Base-by-base conservation (phyloP, 345 rosid genomes). In the Noccaea caerulescens region DNA sequence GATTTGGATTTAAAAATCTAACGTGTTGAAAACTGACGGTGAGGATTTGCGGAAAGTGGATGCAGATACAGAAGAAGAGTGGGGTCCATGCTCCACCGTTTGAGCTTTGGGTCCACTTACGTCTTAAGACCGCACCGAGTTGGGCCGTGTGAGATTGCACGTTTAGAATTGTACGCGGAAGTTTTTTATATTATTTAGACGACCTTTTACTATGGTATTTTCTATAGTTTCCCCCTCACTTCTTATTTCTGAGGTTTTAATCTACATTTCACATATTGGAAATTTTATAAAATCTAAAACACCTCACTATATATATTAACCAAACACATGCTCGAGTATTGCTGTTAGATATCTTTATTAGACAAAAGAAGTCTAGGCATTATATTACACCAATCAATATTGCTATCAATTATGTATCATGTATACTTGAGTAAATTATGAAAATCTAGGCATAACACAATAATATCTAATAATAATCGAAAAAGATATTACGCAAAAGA, bases 91-190 rank as follows among this genome's bases (percentile, higher is more conserved):
- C 10, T 39, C 77, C 64, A 47, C 49, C 12, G 71, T 43, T 51
- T 42, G 27, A 41, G 54, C 10, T 12, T 58, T 32, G 67, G 59
- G 72, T 66, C 77, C 66, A 66, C 71, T 56, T 37, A 16, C 54
- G 63, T 58, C 30, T 59, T 33, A 10, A 25, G 72, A 50, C 23
- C 72, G 72, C 72, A 73, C 77, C 77, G 54, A 58, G 39, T 58
- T 50, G 12, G 45, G 45, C 18, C 25, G 42, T 38, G 42, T 52
- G 37, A 23, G 16, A 45, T 57, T 57, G 56, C 65, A 69, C 72
- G 64, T 68, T 56, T 68, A 56, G 44, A 66, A 8, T 52, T 52
- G n/a, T 66, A 51, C 6, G 25, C 18, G 33, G 0, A 47, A 38
- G 23, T 42, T 51, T 25, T 66, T n/a, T 13, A 10, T 37, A 41